Conservation (phyloP, 495 filamentous ascomycete species). For the Daldinia childiae region DNA sequence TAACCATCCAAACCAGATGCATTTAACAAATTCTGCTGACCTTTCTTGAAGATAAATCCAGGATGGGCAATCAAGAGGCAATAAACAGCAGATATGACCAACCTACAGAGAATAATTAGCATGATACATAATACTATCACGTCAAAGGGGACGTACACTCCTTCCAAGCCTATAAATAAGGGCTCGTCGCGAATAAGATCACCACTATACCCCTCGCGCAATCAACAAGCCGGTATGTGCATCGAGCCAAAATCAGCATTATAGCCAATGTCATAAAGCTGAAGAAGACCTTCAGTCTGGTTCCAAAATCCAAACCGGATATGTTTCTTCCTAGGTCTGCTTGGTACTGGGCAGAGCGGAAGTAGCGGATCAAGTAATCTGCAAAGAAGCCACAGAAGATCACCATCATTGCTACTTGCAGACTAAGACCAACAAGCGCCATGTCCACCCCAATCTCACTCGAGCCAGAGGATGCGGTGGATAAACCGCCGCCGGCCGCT, state of each 20-base stretch:
- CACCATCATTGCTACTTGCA: slow-evolving; percentile 57
- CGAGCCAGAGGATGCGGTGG: slow-evolving; percentile 19
- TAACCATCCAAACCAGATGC: neutral
- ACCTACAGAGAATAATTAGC: neutral
- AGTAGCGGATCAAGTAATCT: slow-evolving; percentile 53
- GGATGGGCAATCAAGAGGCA: slow-evolving; percentile 14
- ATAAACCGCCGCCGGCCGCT: slow-evolving; percentile 50
- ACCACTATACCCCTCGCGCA: slow-evolving; percentile 57
- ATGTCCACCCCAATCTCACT: slow-evolving; percentile 55
- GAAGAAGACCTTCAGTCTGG: slow-evolving; percentile 56
- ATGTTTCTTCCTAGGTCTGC: slow-evolving; percentile 10
- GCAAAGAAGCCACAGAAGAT: slow-evolving; percentile 54
- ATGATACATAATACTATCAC: neutral
- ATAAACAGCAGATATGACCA: neutral
- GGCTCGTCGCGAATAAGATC: slow-evolving; percentile 54
- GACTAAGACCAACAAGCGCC: slow-evolving; percentile 57
- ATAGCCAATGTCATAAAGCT: slow-evolving; percentile 55
- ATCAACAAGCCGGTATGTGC: slow-evolving; percentile 60
- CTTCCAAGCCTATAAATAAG: slow-evolving; percentile 61
- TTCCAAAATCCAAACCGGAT: slow-evolving; percentile 2
- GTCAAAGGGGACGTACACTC: slow-evolving; percentile 2
- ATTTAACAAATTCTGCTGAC: neutral
- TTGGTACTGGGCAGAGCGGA: slow-evolving; percentile 28
- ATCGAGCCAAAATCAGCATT: slow-evolving; percentile 57
- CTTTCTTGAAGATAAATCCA: slow-evolving; percentile 6